Conservation (phyloP, 1,284 basidiomycete species). For the Sanguinoderma infundibulare region DNA sequence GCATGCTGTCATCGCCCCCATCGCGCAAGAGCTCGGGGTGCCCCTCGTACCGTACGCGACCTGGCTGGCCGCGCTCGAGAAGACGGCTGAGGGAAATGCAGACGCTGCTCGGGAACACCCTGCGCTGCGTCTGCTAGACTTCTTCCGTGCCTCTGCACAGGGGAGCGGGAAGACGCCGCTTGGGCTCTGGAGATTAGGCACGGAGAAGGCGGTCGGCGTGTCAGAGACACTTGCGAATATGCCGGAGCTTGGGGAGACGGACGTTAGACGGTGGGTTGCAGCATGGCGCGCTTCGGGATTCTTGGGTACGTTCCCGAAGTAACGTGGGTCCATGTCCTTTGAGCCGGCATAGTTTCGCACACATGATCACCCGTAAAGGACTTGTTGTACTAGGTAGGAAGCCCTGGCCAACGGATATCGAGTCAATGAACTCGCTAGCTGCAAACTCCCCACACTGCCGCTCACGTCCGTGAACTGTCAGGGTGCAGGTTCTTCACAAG, state of each 20-base stretch:
- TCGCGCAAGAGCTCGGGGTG: constrained; percentile 12
- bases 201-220: constrained; percentile 4
- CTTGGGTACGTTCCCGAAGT: too few relatives aligned
- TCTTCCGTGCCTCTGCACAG: constrained; percentile 9
- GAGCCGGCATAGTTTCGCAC: too few relatives aligned
- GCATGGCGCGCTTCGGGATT: constrained; percentile 15
- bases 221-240: constrained; percentile 11
- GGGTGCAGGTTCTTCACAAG: too few relatives aligned
- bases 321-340: too few relatives aligned
- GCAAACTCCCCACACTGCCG: too few relatives aligned
- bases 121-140: constrained; percentile 21
- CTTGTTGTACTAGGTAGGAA: too few relatives aligned
- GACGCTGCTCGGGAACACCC: constrained; percentile 14
- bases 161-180: constrained; percentile 6
- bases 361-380: too few relatives aligned
- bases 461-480: too few relatives aligned
- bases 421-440: too few relatives aligned
- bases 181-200: constrained; percentile 4
- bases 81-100: neutral
- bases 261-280: constrained; percentile 9
- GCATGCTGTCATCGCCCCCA: constrained; percentile 12
- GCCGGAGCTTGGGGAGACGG: constrained; percentile 1
- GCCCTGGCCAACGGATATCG: too few relatives aligned
- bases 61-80: constrained; percentile 16
- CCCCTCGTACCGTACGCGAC: constrained; percentile 18